A percentile compares a stretch with the other conserved stretches of the same genome.
phyloP scores from a whole-genome alignment of 495 filamentous ascomycete genomes.

The Aspergillus taichungensis region DNA sequence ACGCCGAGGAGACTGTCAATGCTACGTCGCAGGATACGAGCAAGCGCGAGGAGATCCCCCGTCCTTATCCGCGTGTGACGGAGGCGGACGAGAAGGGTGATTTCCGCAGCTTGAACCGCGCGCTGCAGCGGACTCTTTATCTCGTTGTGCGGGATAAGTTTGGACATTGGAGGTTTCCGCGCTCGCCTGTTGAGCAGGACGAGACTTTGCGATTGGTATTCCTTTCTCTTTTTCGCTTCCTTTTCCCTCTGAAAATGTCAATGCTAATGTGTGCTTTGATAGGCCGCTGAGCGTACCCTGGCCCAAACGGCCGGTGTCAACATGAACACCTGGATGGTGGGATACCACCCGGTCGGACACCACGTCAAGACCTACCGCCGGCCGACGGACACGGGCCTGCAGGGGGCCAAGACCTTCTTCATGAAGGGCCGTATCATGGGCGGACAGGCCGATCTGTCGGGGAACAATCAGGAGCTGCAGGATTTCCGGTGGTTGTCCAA shows the following conservation, averaged over 20 bases:
- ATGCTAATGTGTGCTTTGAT: slow-evolving; percentile 1
- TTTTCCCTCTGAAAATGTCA: no score
- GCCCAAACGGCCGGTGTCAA: slow-evolving; percentile 72
- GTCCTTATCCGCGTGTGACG: slow-evolving; percentile 59
- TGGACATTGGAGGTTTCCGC: slow-evolving; percentile 74
- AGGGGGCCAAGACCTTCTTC: slow-evolving; percentile 84
- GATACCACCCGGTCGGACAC: slow-evolving; percentile 82
- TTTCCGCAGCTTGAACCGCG: slow-evolving; percentile 64
- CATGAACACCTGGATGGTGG: slow-evolving; percentile 99
- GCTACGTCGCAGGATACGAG: slow-evolving; percentile 53
- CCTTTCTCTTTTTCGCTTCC: slow-evolving; percentile 8
- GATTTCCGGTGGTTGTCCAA: slow-evolving; percentile 91
- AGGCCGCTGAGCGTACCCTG: slow-evolving; percentile 79
- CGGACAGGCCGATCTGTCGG: slow-evolving; percentile 75
- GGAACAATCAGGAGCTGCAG: slow-evolving; percentile 59
- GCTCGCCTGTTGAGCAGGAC: slow-evolving; percentile 49
- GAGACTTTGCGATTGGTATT: slow-evolving; percentile 78
- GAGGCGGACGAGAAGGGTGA: slow-evolving; percentile 75
- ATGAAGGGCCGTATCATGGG: slow-evolving; percentile 93
- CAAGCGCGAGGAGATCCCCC: slow-evolving; percentile 60
- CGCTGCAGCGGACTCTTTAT: slow-evolving; percentile 74
- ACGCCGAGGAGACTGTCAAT: slow-evolving; percentile 63
- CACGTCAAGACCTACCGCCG: slow-evolving; percentile 41
- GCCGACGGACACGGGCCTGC: slow-evolving; percentile 17
- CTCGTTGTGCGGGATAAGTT: slow-evolving; percentile 62